A percentile compares a stretch with the other conserved stretches of the same genome.
Conservation (phyloP, 176 grass and related monocot species). For the Triticum monococcum region DNA sequence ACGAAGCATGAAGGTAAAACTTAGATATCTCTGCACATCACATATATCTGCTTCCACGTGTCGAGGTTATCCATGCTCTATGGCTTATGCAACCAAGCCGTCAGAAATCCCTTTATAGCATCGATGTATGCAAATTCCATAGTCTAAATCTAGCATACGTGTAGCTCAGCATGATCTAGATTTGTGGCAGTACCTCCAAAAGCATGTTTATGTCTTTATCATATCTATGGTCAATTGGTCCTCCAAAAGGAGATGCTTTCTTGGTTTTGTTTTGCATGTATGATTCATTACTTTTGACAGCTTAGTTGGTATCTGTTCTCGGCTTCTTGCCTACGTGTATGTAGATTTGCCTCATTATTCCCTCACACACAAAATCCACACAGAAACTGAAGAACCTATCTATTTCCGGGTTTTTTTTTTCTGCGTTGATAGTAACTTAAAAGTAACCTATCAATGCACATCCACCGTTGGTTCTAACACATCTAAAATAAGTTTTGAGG, state of each 20-base stretch:
- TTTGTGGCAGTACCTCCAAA: conserved; percentile 28
- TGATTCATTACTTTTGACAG: conserved; percentile 14
- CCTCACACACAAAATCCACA: neutral
- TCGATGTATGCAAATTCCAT: conserved; percentile 14
- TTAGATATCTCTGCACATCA: conserved; percentile 8
- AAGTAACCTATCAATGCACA: neutral
- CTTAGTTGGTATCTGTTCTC: conserved; percentile 30
- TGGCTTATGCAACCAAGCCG: conserved; percentile 25
- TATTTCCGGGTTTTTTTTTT: neutral
- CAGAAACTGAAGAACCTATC: neutral
- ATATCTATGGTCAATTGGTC: conserved; percentile 3
- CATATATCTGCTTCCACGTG: conserved; percentile 26
- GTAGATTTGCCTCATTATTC: conserved; percentile 10
- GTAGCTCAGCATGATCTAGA: conserved; percentile 29
- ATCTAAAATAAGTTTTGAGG: conserved; percentile 1
- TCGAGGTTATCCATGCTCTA: conserved; percentile 36
- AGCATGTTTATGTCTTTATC: conserved; percentile 29
- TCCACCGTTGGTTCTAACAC: neutral
- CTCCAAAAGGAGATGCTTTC: conserved; percentile 46
- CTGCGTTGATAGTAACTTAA: neutral
- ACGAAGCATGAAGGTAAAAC: neutral
- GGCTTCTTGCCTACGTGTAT: neutral
- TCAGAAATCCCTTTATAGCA: conserved; percentile 32
- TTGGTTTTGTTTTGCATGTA: conserved; percentile 23
- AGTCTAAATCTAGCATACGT: conserved; percentile 15